A percentile compares a stretch with the other conserved stretches of the same genome.
Conservation (phyloP, 2,329 filamentous ascomycete genomes). For the Hypoxylon sp. region DNA sequence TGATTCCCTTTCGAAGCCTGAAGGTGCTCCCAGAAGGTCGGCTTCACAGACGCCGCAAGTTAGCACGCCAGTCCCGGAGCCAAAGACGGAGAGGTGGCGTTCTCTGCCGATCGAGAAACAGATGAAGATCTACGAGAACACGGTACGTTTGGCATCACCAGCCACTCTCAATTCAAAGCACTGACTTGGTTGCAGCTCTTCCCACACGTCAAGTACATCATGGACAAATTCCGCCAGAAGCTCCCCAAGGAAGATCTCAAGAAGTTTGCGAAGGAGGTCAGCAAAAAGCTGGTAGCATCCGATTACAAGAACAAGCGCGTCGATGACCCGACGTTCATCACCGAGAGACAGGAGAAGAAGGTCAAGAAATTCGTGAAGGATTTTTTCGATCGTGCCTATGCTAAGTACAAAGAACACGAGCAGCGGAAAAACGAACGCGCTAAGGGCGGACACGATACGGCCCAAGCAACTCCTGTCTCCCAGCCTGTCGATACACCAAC, state of each 20-base stretch:
- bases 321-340: slow-evolving; percentile 76
- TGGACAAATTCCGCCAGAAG: slow-evolving; percentile 86
- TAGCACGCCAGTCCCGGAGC: slow-evolving; percentile 62
- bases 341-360: slow-evolving; percentile 79
- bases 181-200: slow-evolving; percentile 66
- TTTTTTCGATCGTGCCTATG: slow-evolving; percentile 85
- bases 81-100: slow-evolving; percentile 75
- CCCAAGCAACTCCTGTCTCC: slow-evolving; percentile 36
- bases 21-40: slow-evolving; percentile 61
- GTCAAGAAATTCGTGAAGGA: slow-evolving; percentile 85
- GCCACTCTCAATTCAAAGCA: slow-evolving; percentile 14
- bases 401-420: slow-evolving; percentile 75
- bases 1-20: slow-evolving; percentile 79
- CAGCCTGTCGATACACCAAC: slow-evolving; percentile 37
- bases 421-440: slow-evolving; percentile 64
- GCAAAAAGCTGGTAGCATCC: slow-evolving; percentile 88
- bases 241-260: slow-evolving; percentile 81
- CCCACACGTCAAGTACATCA: slow-evolving; percentile 83
- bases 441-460: slow-evolving; percentile 41
- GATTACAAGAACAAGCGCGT: slow-evolving; percentile 94
- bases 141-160: slow-evolving; percentile 63
- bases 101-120: slow-evolving; percentile 80
- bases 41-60: slow-evolving; percentile 70
- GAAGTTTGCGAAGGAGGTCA: slow-evolving; percentile 70
- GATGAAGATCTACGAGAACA: slow-evolving; percentile 94